These are phyloP conservation scores for Pichia sp. DNA, from an alignment of 1,139 yeast species.

Conservation along the genomic window DNA sequence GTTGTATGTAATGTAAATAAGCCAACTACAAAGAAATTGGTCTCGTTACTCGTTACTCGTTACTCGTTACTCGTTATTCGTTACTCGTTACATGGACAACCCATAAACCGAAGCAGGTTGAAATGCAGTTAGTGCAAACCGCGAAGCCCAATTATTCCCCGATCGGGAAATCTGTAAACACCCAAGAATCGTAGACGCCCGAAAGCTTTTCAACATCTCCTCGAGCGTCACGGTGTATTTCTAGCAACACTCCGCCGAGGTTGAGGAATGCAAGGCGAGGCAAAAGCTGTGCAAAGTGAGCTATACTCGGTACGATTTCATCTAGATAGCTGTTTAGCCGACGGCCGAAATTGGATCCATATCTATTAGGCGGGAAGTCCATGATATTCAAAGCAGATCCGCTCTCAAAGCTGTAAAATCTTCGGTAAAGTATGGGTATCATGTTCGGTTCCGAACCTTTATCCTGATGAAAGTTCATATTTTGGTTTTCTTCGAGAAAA, in stretches of 20 bases:
- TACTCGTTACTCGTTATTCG: neutral
- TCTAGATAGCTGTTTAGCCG: conserved; percentile 12
- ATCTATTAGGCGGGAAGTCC: conserved; percentile 17
- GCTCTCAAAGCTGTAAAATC: conserved; percentile 23
- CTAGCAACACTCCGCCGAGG: conserved; percentile 23
- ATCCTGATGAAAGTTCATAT: neutral
- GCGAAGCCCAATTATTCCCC: conserved; percentile 5
- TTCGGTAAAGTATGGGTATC: conserved; percentile 22
- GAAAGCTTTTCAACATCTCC: neutral
- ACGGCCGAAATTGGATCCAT: neutral
- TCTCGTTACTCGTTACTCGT: neutral
- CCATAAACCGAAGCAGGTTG: neutral
- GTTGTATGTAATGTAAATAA: neutral
- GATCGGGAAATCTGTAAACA: conserved; percentile 16
- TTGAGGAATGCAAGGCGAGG: conserved; percentile 20
- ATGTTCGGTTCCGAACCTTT: neutral
- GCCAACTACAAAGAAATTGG: neutral
- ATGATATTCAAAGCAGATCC: conserved; percentile 22
- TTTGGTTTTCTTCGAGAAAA: conserved; percentile 15
- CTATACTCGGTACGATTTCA: conserved; percentile 21
- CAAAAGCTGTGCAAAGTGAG: conserved; percentile 15
- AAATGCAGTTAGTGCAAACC: neutral
- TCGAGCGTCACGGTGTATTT: conserved; percentile 11
- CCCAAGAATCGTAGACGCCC: conserved; percentile 14
- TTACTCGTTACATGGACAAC: neutral